Evolutionary conservation across 2,329 filamentous ascomycete genomes (phyloP).

Genomic region (Colletotrichum tofieldiae): DNA sequence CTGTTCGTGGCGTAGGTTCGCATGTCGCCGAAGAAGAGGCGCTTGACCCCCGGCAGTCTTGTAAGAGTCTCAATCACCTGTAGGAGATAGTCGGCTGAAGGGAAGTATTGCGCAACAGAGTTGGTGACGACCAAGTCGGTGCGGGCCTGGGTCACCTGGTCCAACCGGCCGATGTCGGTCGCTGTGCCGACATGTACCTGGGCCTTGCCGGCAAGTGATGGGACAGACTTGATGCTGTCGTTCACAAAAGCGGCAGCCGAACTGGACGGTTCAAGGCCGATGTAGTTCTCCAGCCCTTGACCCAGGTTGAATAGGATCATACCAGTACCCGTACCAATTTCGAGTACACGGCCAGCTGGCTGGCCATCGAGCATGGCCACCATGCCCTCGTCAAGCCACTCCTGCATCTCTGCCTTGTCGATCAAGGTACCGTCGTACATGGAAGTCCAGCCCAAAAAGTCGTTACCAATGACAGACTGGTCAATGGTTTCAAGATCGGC

Average conservation of each 20-base stretch:
- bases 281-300: constrained; percentile 44
- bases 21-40: constrained; percentile 46
- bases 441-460: constrained; percentile 53
- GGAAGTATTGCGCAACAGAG: constrained; percentile 51
- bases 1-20: constrained; percentile 42
- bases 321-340: constrained; percentile 51
- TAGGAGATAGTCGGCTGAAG: constrained; percentile 46
- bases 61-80: constrained; percentile 42
- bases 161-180: not conserved
- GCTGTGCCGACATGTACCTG: constrained; percentile 46
- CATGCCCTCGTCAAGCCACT: constrained; percentile 53
- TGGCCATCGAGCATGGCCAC: constrained; percentile 27
- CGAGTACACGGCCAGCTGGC: constrained; percentile 45
- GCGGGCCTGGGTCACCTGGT: not conserved
- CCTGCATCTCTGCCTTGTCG: constrained; percentile 49
- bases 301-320: constrained; percentile 53
- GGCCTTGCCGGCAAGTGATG: constrained; percentile 35
- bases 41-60: constrained; percentile 11
- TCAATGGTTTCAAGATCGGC: constrained; percentile 39
- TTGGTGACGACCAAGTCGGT: constrained; percentile 41
- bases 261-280: constrained; percentile 49
- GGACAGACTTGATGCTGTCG: constrained; percentile 36
- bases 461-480: constrained; percentile 43
- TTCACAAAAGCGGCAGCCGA: constrained; percentile 46
- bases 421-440: constrained; percentile 51